phyloP scores from a whole-genome alignment of 1,284 basidiomycete species.

The Apiotrichum laibachii region DNA sequence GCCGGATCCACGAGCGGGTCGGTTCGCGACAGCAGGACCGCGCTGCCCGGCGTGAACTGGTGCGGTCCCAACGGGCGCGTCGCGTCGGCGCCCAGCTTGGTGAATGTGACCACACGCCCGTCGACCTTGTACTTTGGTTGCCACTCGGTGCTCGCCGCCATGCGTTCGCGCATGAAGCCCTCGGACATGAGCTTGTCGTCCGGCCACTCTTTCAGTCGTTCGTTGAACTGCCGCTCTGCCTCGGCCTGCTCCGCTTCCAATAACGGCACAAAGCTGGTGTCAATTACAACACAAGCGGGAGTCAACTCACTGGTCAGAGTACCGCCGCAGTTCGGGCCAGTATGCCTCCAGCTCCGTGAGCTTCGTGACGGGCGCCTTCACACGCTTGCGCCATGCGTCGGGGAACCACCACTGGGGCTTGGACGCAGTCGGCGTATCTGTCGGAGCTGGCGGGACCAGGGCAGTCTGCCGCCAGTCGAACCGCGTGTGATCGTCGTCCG shows the following conservation, averaged over 20 bases:
- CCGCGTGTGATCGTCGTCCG: conserved; percentile 30
- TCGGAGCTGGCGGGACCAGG: too few relatives aligned
- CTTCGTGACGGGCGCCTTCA: conserved; percentile 45
- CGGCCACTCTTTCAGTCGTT: conserved; percentile 66
- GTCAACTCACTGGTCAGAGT: conserved; percentile 32
- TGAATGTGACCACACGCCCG: conserved; percentile 53
- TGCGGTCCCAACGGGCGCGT: conserved; percentile 34
- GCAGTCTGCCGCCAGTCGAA: conserved; percentile 36
- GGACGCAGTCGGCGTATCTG: too few relatives aligned
- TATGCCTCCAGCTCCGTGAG: conserved; percentile 51
- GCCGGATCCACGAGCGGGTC: conserved; percentile 54
- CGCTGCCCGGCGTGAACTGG: conserved; percentile 57
- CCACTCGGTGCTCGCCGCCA: conserved; percentile 51
- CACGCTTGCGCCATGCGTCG: conserved; percentile 28
- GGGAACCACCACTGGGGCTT: conserved; percentile 26
- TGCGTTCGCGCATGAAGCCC: conserved; percentile 65
- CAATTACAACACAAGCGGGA: background rate
- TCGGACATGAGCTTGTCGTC: conserved; percentile 60
- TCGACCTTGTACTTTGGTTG: conserved; percentile 19
- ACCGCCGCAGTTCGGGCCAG: conserved; percentile 53
- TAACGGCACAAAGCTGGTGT: conserved; percentile 62
- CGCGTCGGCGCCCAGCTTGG: conserved; percentile 61
- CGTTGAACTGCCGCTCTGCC: conserved; percentile 57
- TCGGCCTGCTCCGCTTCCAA: conserved; percentile 65
- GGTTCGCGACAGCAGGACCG: conserved; percentile 62